These are phyloP conservation scores for Cyclostephanos invisitatus DNA, from an alignment of 108 stramenopile species.

Conservation along the genomic window DNA sequence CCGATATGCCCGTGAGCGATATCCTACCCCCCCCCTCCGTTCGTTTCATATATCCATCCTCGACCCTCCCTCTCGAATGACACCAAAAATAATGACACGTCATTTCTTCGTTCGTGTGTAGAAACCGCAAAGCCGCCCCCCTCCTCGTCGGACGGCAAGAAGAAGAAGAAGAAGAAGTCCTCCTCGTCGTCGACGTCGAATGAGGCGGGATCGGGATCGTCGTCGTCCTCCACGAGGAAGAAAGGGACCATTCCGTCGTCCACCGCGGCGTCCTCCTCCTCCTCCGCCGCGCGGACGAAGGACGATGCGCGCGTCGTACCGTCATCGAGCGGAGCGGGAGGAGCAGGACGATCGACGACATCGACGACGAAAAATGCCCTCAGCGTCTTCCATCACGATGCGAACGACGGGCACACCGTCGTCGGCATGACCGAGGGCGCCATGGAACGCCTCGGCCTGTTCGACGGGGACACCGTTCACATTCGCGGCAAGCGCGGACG, in stretches of 20 bases:
- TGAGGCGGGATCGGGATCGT: constrained; percentile 16
- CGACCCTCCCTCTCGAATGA: neutral
- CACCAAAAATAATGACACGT: too few species aligned
- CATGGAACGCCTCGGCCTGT: constrained; percentile 79
- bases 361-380: constrained; percentile 57
- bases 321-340: constrained; percentile 31
- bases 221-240: constrained; percentile 28
- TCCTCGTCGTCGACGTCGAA: neutral
- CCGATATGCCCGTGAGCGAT: too few species aligned
- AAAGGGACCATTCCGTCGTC: constrained; percentile 23
- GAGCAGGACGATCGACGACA: too few species aligned
- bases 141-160: constrained; percentile 1
- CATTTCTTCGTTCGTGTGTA: too few species aligned
- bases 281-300: neutral
- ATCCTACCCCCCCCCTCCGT: neutral
- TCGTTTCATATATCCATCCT: neutral
- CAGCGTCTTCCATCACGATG: constrained; percentile 69
- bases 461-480: constrained; percentile 86
- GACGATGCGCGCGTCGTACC: constrained; percentile 77
- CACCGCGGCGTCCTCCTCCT: neutral
- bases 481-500: constrained; percentile 87
- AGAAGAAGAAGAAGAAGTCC: constrained; percentile 1
- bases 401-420: constrained; percentile 79
- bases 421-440: constrained; percentile 76
- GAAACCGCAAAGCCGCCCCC: neutral